These are phyloP conservation scores for Toxoplasma gondii DNA, from an alignment of 169 alveolate species.

Conservation along the genomic window DNA sequence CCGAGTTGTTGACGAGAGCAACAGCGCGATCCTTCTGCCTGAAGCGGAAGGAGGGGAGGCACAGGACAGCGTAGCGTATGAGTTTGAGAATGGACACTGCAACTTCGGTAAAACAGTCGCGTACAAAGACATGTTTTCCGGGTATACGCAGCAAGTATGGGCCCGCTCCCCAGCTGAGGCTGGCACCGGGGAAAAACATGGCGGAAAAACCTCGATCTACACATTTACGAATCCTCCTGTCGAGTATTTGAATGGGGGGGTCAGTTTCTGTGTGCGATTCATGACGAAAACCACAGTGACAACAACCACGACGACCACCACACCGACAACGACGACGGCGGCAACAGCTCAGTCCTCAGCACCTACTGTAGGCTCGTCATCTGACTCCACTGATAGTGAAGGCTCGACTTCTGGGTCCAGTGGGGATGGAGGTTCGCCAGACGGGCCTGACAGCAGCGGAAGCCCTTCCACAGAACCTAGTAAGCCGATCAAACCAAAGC, in stretches of 20 bases:
- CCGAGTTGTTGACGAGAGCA: background rate
- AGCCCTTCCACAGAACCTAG: too few relatives aligned
- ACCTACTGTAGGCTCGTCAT: too few relatives aligned
- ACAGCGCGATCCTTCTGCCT: background rate
- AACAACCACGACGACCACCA: too few relatives aligned
- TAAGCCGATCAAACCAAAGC: too few relatives aligned
- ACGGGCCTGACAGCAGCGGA: too few relatives aligned
- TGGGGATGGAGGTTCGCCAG: too few relatives aligned
- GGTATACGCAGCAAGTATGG: background rate
- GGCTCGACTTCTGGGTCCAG: too few relatives aligned
- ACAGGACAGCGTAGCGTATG: background rate
- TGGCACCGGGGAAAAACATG: too few relatives aligned
- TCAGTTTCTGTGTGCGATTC: background rate
- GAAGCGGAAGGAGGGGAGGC: background rate
- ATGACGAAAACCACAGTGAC: background rate
- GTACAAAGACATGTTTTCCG: background rate
- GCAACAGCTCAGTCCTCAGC: too few relatives aligned
- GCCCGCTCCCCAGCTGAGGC: background rate
- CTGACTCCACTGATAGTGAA: too few relatives aligned
- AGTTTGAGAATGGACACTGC: background rate
- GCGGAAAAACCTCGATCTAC: background rate
- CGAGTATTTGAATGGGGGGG: background rate
- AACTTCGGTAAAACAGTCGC: background rate
- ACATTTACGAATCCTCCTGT: background rate
- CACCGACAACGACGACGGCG: too few relatives aligned